Conservation (phyloP, 805 yeast species). For the Cyberlindnera lachancei region DNA sequence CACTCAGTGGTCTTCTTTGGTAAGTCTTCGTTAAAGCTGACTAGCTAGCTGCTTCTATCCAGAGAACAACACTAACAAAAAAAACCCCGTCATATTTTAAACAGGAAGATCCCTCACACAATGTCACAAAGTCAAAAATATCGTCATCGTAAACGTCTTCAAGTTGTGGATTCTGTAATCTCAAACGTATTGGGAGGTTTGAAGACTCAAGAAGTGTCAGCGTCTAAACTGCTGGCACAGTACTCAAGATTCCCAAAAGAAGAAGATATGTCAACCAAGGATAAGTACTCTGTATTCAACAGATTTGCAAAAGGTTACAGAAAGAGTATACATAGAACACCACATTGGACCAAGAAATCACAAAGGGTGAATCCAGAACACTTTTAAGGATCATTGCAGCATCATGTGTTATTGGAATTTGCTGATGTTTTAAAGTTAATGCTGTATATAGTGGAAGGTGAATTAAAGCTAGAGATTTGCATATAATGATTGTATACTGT, state of each 20-base stretch:
- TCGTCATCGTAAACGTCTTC: constrained; percentile 79
- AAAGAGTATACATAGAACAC: constrained; percentile 80
- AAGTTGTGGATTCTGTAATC: constrained; percentile 72
- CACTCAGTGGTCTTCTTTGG: constrained; percentile 74
- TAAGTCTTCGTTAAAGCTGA: constrained; percentile 24
- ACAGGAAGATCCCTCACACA: constrained; percentile 68
- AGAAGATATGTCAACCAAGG: constrained; percentile 66
- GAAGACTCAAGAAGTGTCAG: constrained; percentile 14
- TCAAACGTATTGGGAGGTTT: constrained; percentile 52
- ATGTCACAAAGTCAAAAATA: constrained; percentile 75
- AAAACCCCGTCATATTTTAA: too few relatives aligned
- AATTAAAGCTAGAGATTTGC: too few relatives aligned
- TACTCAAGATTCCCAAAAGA: constrained; percentile 65
- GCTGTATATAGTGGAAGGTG: too few relatives aligned
- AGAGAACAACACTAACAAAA: too few relatives aligned
- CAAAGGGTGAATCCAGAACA: constrained; percentile 67
- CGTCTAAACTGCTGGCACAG: constrained; percentile 18
- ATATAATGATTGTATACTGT: too few relatives aligned
- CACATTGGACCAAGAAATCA: constrained; percentile 86
- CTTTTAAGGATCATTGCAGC: too few relatives aligned
- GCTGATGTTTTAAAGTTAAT: too few relatives aligned
- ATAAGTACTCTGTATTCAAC: constrained; percentile 84
- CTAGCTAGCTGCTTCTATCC: neutral
- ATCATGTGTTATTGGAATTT: too few relatives aligned
- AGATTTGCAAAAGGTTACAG: constrained; percentile 71